Evolutionary conservation across 2,329 filamentous ascomycete species (phyloP).

Genomic region (Penicillium thymicola): DNA sequence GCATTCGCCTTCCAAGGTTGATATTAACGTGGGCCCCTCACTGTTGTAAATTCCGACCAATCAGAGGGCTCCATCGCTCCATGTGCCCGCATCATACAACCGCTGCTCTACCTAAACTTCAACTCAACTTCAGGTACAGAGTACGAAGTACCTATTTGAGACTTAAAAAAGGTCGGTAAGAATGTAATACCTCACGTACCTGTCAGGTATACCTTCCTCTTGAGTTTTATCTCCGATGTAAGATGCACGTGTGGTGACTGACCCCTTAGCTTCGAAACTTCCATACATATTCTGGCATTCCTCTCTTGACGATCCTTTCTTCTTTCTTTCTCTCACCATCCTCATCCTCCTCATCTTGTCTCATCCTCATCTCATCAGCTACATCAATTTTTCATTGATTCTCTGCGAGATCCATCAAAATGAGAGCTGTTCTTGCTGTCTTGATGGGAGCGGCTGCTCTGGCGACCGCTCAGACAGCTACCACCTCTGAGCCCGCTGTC

Average conservation of each 20-base stretch:
- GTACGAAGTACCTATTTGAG: neutral
- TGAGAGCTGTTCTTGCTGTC: slow-evolving; percentile 42
- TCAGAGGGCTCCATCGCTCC: neutral
- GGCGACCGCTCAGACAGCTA: slow-evolving; percentile 26
- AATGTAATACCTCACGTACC: neutral
- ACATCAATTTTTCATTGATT: neutral
- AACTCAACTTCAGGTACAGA: neutral
- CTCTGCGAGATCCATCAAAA: slow-evolving; percentile 24
- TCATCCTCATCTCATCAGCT: neutral
- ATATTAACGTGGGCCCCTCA: neutral
- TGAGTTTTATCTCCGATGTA: neutral
- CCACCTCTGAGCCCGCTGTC: slow-evolving; percentile 25
- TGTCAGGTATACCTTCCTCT: neutral
- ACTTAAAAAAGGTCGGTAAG: neutral
- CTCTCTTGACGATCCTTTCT: neutral
- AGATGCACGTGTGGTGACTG: neutral
- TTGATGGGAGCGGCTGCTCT: slow-evolving; percentile 24
- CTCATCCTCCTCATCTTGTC: neutral
- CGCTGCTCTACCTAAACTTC: neutral
- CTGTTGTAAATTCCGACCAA: neutral
- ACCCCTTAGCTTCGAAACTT: neutral
- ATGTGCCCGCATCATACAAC: neutral
- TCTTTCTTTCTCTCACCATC: neutral
- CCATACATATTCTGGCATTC: neutral
- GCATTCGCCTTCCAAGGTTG: neutral